Percentiles rank a stretch among this genome's conserved stretches.
Evolutionary conservation across 805 yeast species (phyloP).

Genomic region (Candida adriatica): DNA sequence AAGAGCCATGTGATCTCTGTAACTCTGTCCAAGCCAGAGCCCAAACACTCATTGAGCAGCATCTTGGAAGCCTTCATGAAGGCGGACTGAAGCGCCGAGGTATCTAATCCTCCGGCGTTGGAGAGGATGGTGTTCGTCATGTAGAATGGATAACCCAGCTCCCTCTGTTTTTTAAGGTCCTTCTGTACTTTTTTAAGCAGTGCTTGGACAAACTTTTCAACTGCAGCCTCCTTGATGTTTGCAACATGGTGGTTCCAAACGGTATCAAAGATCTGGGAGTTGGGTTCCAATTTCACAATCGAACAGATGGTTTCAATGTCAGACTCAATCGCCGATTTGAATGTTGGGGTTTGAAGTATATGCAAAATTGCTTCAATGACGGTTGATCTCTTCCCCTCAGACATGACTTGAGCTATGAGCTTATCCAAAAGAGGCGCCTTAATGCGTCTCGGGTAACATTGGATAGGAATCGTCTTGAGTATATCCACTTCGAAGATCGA

Average conservation of each 20-base stretch:
- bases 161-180: slow-evolving; percentile 7
- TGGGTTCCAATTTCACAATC: slow-evolving; percentile 14
- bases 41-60: slow-evolving; percentile 4
- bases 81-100: slow-evolving; percentile 1
- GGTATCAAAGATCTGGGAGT: slow-evolving; percentile 25
- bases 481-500: slow-evolving; percentile 5
- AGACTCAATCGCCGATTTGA: slow-evolving; percentile 44
- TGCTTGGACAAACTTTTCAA: slow-evolving; percentile 19
- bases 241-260: slow-evolving; percentile 36
- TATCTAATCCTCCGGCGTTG: background rate
- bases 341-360: slow-evolving; percentile 44
- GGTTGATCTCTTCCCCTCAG: background rate
- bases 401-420: slow-evolving; percentile 7
- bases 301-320: slow-evolving; percentile 24
- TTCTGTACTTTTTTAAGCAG: slow-evolving; percentile 15
- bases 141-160: slow-evolving; percentile 8
- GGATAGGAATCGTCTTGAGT: slow-evolving; percentile 37
- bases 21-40: background rate
- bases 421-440: slow-evolving; percentile 24
- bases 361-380: slow-evolving; percentile 26
- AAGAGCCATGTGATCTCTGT: slow-evolving; percentile 26
- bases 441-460: slow-evolving; percentile 35
- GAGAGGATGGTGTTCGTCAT: slow-evolving; percentile 14
- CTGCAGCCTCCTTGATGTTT: slow-evolving; percentile 29
- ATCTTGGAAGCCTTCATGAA: slow-evolving; percentile 9